Conservation (phyloP, 306 rosid genomes). For the Prunus davidiana region DNA sequence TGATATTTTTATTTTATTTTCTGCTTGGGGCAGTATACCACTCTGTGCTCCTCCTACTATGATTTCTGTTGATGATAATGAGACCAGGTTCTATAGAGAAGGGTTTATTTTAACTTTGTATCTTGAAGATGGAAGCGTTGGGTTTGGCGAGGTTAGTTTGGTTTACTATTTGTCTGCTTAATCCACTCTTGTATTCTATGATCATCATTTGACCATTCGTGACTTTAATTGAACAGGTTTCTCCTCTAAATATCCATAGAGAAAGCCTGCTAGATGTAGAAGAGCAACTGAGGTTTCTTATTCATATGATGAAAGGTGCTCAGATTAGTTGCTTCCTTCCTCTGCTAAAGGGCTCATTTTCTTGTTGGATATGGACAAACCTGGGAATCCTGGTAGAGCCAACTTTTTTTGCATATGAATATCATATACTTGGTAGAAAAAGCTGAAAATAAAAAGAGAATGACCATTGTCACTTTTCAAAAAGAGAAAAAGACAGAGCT, state of each 20-base stretch:
- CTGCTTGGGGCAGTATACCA: conserved; percentile 54
- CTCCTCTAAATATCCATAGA: conserved; percentile 67
- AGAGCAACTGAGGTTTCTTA: conserved; percentile 78
- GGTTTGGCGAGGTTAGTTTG: conserved; percentile 88
- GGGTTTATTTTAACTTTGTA: conserved; percentile 75
- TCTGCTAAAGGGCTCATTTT: conserved; percentile 72
- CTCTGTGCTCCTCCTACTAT: conserved; percentile 70
- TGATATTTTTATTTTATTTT: neutral
- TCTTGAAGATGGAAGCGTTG: conserved; percentile 83
- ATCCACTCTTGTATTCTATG: neutral
- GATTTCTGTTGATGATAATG: conserved; percentile 29
- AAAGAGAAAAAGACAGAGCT: neutral
- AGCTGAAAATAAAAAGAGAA: neutral
- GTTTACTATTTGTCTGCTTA: conserved; percentile 1
- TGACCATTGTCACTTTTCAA: neutral
- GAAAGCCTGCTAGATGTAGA: conserved; percentile 79
- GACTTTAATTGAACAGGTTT: conserved; percentile 58
- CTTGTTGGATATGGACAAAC: conserved; percentile 78
- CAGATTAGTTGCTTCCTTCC: conserved; percentile 60
- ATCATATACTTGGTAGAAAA: neutral
- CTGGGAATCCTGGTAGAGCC: conserved; percentile 75
- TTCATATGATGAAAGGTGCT: conserved; percentile 54
- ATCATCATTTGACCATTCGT: neutral
- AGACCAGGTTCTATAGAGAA: conserved; percentile 56
- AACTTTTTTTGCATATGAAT: conserved; percentile 19